Conservation (phyloP, 2,329 filamentous ascomycete species). For the Hypoxylon sp. region DNA sequence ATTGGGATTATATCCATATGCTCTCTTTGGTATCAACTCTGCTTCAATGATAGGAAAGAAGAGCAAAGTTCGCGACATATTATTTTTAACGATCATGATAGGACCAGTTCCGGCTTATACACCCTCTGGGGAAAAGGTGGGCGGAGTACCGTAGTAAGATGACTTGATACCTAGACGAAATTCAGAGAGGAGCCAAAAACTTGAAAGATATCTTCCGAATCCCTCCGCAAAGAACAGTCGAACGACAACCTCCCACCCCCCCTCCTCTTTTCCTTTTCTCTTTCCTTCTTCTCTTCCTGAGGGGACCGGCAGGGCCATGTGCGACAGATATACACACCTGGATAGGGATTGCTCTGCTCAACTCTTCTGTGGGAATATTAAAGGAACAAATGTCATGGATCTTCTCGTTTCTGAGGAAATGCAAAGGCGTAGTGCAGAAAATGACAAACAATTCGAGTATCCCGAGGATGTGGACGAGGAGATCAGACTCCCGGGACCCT, state of each 20-base stretch:
- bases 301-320: conserved; percentile 20
- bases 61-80: conserved; percentile 9
- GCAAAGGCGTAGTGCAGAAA: conserved; percentile 5
- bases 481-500: conserved; percentile 34
- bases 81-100: conserved; percentile 20
- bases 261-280: too few relatives aligned
- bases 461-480: conserved; percentile 28
- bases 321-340: conserved; percentile 21
- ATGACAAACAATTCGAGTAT: conserved; percentile 23
- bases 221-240: conserved; percentile 34
- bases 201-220: conserved; percentile 39
- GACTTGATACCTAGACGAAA: conserved; percentile 19
- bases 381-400: conserved; percentile 3
- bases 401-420: conserved; percentile 5
- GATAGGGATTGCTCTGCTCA: conserved; percentile 3
- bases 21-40: background rate
- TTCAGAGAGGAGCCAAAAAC: conserved; percentile 28
- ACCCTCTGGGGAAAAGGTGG: conserved; percentile 25
- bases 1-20: background rate
- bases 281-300: too few relatives aligned
- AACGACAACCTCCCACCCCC: conserved; percentile 33
- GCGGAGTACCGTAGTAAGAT: conserved; percentile 34
- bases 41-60: conserved; percentile 7
- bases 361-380: background rate
- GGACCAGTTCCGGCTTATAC: conserved; percentile 16